A percentile compares a stretch with the other conserved stretches of the same genome.
phyloP scores from a whole-genome alignment of 371 early-diverging fungal species.

The Synchytrium microbalum region DNA sequence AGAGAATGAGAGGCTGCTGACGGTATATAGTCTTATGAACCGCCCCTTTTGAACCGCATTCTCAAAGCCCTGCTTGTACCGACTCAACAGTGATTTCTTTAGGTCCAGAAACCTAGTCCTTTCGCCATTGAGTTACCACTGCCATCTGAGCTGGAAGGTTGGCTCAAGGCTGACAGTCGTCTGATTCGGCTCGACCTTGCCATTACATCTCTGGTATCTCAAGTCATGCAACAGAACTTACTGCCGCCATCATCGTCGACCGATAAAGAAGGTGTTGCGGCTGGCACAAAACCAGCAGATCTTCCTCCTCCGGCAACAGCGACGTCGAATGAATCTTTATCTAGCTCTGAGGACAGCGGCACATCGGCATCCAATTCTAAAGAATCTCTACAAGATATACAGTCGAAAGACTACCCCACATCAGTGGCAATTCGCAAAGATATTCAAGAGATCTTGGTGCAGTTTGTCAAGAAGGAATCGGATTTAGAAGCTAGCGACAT shows the following conservation, averaged over 20 bases:
- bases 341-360: no score
- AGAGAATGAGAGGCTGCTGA: neutral
- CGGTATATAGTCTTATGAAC: neutral
- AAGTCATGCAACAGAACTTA: neutral
- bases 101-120: neutral
- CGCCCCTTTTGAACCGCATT: neutral
- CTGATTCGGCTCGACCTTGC: neutral
- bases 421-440: neutral
- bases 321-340: no score
- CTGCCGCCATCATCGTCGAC: neutral
- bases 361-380: no score
- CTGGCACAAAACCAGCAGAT: no score
- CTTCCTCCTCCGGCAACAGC: no score
- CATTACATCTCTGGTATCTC: neutral
- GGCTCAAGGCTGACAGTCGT: neutral
- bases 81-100: no score
- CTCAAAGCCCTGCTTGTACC: neutral
- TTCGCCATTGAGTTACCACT: neutral
- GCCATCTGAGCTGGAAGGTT: neutral
- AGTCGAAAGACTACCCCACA: neutral
- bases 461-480: neutral
- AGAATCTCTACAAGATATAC: neutral
- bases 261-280: conserved; percentile 1
- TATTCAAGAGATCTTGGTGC: neutral
- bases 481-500: neutral